Evolutionary conservation across 1,284 basidiomycete genomes (phyloP).

Genomic region (Marasmius tenuissimus): DNA sequence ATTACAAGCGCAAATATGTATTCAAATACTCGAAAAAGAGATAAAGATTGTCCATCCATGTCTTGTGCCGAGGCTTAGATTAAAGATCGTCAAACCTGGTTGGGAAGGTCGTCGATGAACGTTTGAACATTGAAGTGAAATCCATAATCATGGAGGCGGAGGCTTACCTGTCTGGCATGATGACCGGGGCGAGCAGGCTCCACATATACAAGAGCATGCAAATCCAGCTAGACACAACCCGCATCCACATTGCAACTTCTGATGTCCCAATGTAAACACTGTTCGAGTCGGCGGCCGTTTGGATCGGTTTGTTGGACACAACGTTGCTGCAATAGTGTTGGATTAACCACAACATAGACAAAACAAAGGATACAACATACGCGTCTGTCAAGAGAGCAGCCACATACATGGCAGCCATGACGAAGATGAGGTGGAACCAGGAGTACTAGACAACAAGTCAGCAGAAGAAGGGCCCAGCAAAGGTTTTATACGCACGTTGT

Average conservation of each 20-base stretch:
- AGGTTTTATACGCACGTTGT: conserved; percentile 66
- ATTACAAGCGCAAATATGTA: background rate
- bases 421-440: conserved; percentile 99
- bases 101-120: background rate
- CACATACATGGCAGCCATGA: conserved; percentile 96
- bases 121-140: background rate
- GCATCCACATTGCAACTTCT: conserved; percentile 99
- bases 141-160: background rate
- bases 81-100: conserved; percentile 34
- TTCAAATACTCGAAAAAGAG: too few species aligned
- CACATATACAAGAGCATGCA: conserved; percentile 89
- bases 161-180: conserved; percentile 81
- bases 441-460: conserved; percentile 64
- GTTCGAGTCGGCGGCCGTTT: conserved; percentile 46
- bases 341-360: conserved; percentile 3
- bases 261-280: conserved; percentile 96
- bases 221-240: conserved; percentile 93
- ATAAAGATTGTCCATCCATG: background rate
- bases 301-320: conserved; percentile 52
- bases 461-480: background rate
- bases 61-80: background rate
- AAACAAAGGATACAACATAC: conserved; percentile 46
- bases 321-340: conserved; percentile 60
- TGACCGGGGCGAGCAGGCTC: conserved; percentile 87
- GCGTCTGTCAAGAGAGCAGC: conserved; percentile 99